Evolutionary conservation across 768 basidiomycete species (phyloP), one percentile per base, ranked within the genome.

Genomic region (Exidia glandulosa): DNA sequence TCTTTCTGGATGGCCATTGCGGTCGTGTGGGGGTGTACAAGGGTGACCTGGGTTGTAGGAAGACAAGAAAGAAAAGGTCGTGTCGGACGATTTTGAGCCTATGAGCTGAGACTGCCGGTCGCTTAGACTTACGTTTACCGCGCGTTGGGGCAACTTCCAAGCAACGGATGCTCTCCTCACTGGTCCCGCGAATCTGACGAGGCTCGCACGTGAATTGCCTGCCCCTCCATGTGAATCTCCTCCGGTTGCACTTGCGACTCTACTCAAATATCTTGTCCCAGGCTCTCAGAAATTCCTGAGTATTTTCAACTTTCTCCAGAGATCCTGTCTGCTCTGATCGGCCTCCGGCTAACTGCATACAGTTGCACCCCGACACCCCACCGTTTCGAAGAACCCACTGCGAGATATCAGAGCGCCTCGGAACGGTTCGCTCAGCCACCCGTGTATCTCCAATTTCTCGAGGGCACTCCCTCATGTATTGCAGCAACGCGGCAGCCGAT

Each of bases 1-100:
- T 90, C 87, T 73, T 81, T 84, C 71, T 85, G 79, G 67, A 91
- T 82, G 75, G 83, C 89, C 90, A 92, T 91, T 69, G 70, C 34
- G 27, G 41, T 59, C 30, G 41, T 23, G 41, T 6, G 41, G 19
- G 23, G 19, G 19, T 19, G 29, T 30, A 55, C 19, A 30, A 25
- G 32, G 32, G n/a, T 19, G 29, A 55, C 32, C 16, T 19, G 54
- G 50, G n/a, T 32, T 36, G 19, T 7, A 31, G 45, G 34, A 29
- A 14, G 34, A 14, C 29, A 41, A 48, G 41, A 54, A 23, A 48
- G 58, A 12, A 52, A 50, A n/a, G 9, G 36, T 3, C 41, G 23
- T 12, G 50, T 37, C 41, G 58, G 23, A n/a, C 19, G 45, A 30
- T 55, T 36, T 36, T 36, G 41, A 45, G 41, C n/a, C n/a, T 19